Conservation (phyloP, 306 rosid genomes). For the Quercus robur region DNA sequence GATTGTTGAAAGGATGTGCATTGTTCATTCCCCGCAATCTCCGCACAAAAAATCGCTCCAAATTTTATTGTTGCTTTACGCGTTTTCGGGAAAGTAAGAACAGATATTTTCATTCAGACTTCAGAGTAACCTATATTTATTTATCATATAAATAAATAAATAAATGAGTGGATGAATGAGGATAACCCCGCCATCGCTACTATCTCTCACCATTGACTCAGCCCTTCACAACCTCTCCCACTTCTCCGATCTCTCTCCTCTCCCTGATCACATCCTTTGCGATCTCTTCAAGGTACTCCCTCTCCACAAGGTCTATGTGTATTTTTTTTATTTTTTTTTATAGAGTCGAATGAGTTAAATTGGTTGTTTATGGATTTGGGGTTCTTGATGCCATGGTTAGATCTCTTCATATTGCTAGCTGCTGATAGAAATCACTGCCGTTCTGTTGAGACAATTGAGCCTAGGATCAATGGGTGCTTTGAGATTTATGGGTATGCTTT, state of each 20-base stretch:
- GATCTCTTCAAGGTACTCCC: slow-evolving; percentile 67
- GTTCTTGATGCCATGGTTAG: too few relatives aligned
- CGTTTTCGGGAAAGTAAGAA: slow-evolving; percentile 4
- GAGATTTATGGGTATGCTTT: too few relatives aligned
- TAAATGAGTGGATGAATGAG: slow-evolving; percentile 61
- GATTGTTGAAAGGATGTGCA: neutral
- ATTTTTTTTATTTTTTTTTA: neutral
- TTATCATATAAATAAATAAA: too few relatives aligned
- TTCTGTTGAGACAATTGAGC: too few relatives aligned
- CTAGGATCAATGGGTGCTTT: too few relatives aligned
- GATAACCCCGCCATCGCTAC: slow-evolving; percentile 75
- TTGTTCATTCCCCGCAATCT: slow-evolving; percentile 14
- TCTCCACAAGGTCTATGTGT: neutral
- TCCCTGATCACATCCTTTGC: slow-evolving; percentile 89
- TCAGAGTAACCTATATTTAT: too few relatives aligned
- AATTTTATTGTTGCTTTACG: neutral
- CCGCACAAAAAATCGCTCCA: slow-evolving; percentile 27
- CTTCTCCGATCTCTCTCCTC: slow-evolving; percentile 83
- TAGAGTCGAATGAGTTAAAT: neutral
- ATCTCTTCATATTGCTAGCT: too few relatives aligned
- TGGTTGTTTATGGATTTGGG: too few relatives aligned
- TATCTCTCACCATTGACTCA: slow-evolving; percentile 79
- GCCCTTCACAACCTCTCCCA: slow-evolving; percentile 74
- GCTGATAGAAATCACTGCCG: too few relatives aligned
- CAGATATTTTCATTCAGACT: neutral